Evolutionary conservation across 2,329 filamentous ascomycete species (phyloP).

Genomic region (Colletotrichum sp.): DNA sequence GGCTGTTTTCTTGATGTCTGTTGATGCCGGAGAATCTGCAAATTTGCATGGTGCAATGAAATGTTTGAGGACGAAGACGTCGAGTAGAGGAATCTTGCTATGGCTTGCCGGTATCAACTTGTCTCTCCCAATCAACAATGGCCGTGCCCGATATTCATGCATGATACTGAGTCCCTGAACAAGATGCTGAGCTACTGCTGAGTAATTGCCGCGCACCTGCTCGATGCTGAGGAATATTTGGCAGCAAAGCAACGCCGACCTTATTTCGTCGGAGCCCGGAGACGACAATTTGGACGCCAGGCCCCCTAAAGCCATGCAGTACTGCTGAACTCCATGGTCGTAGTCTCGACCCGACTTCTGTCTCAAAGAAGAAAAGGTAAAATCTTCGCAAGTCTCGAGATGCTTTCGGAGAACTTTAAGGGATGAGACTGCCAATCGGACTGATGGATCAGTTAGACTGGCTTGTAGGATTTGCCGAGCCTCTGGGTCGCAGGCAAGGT

Average conservation of each 20-base stretch:
- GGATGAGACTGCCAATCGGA: slow-evolving; percentile 44
- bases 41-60: slow-evolving; percentile 48
- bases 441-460: slow-evolving; percentile 35
- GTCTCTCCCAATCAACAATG: slow-evolving; percentile 29
- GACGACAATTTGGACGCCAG: slow-evolving; percentile 43
- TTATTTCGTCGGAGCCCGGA: slow-evolving; percentile 32
- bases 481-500: slow-evolving; percentile 41
- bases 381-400: slow-evolving; percentile 37
- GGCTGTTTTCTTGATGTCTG: slow-evolving; percentile 16
- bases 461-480: slow-evolving; percentile 44
- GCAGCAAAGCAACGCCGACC: slow-evolving; percentile 49
- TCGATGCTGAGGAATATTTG: slow-evolving; percentile 54
- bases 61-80: slow-evolving; percentile 47
- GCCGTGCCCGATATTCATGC: slow-evolving; percentile 43
- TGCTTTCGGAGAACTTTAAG: slow-evolving; percentile 44
- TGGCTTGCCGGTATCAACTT: slow-evolving; percentile 36
- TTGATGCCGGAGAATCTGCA: slow-evolving; percentile 31
- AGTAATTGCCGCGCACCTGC: slow-evolving; percentile 43
- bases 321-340: slow-evolving; percentile 45
- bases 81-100: slow-evolving; percentile 40
- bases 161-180: slow-evolving; percentile 49
- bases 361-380: slow-evolving; percentile 22
- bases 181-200: slow-evolving; percentile 47
- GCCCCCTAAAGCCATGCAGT: slow-evolving; percentile 43
- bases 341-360: slow-evolving; percentile 24